These are phyloP conservation scores for Colletotrichum horii DNA, from an alignment of 2,329 filamentous ascomycete genomes.

Conservation along the genomic window DNA sequence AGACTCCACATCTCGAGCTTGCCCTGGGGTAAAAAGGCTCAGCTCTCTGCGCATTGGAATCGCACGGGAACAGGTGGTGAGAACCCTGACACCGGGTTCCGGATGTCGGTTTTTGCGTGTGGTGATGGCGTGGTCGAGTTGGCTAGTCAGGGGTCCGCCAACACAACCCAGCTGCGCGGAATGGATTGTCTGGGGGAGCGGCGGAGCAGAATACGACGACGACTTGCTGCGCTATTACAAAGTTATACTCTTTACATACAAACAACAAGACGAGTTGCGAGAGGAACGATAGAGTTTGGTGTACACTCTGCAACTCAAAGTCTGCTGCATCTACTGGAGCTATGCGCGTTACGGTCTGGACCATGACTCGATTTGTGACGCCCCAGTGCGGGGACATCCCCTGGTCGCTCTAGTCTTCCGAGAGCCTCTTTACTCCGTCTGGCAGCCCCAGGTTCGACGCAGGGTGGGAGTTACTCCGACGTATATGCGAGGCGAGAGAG, in stretches of 20 bases:
- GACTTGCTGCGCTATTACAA: neutral
- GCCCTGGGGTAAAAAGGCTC: neutral
- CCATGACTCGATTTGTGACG: slow-evolving; percentile 11
- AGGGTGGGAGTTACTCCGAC: neutral
- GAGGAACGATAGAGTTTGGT: neutral
- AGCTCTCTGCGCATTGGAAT: neutral
- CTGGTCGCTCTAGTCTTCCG: neutral
- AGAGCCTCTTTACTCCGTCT: neutral
- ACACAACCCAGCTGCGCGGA: neutral
- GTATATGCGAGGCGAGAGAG: slow-evolving; percentile 3
- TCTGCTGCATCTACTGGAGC: neutral
- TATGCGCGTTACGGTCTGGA: neutral
- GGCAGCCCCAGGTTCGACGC: neutral
- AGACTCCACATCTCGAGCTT: neutral
- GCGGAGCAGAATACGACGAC: neutral
- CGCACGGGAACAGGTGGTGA: neutral
- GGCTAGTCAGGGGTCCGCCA: neutral
- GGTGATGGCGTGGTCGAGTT: neutral
- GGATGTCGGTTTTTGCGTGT: neutral
- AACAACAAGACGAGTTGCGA: neutral
- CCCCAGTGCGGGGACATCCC: slow-evolving; percentile 3
- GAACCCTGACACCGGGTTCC: neutral
- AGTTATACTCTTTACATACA: neutral
- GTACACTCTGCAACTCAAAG: neutral
- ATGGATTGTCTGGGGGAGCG: slow-evolving; percentile 6